Conservation (phyloP, 106 monocot species). For the Dioscorea zingiberensis region DNA sequence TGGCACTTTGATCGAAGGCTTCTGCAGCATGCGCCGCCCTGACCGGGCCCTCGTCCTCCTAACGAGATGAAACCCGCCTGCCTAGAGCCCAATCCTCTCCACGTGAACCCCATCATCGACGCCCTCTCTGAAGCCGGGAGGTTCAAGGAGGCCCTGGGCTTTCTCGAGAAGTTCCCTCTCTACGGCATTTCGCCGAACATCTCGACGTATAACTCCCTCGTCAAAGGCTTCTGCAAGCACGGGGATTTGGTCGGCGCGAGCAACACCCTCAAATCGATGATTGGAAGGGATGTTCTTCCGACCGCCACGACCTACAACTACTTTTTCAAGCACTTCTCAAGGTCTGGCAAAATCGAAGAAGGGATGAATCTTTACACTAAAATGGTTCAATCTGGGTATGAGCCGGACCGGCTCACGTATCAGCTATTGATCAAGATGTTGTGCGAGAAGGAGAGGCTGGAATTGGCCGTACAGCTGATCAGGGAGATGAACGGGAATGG, state of each 20-base stretch:
- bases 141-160: slow-evolving; percentile 62
- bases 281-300: slow-evolving; percentile 50
- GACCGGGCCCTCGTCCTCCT: slow-evolving; percentile 45
- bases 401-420: slow-evolving; percentile 45
- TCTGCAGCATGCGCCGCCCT: slow-evolving; percentile 51
- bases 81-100: slow-evolving; percentile 43
- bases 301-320: slow-evolving; percentile 77
- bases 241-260: slow-evolving; percentile 58
- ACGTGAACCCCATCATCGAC: slow-evolving; percentile 68
- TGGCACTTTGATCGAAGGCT: slow-evolving; percentile 64
- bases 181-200: slow-evolving; percentile 59
- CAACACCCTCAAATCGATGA: slow-evolving; percentile 62
- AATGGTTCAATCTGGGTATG: slow-evolving; percentile 57
- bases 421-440: slow-evolving; percentile 73
- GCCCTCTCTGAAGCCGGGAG: slow-evolving; percentile 52
- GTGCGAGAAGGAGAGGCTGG: slow-evolving; percentile 45
- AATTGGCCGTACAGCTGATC: slow-evolving; percentile 50
- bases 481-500: slow-evolving; percentile 66
- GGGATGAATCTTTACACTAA: slow-evolving; percentile 73
- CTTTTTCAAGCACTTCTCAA: slow-evolving; percentile 67
- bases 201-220: slow-evolving; percentile 75
- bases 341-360: slow-evolving; percentile 47
- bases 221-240: slow-evolving; percentile 79
- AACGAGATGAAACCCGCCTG: slow-evolving; percentile 44
- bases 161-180: slow-evolving; percentile 68